Conservation (phyloP, 164 flowering plant genomes). For the Sextonia rubra region DNA sequence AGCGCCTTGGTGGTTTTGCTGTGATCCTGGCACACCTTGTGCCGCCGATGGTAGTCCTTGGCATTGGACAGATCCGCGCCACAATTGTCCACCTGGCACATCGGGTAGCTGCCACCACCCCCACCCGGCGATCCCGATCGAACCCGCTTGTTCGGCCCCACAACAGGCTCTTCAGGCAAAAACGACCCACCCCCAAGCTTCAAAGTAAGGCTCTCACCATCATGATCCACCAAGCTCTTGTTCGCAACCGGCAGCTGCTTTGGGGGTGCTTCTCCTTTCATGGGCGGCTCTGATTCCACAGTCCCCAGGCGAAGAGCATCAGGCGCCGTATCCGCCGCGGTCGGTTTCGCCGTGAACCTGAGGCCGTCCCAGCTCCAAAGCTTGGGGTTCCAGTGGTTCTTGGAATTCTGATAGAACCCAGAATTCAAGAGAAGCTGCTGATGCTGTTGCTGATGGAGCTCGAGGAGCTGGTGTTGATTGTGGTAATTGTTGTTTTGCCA, state of each 20-base stretch:
- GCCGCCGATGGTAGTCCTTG: slow-evolving; percentile 87
- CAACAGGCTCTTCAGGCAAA: slow-evolving; percentile 24
- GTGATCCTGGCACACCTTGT: slow-evolving; percentile 82
- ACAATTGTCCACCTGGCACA: slow-evolving; percentile 89
- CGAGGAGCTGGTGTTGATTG: slow-evolving; percentile 26
- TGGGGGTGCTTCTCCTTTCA: slow-evolving; percentile 10
- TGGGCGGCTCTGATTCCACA: slow-evolving; percentile 16
- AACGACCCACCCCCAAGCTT: slow-evolving; percentile 52
- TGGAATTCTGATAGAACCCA: slow-evolving; percentile 15
- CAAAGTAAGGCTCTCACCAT: slow-evolving; percentile 40
- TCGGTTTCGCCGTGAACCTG: slow-evolving; percentile 51
- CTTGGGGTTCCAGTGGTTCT: slow-evolving; percentile 57
- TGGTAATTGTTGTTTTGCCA: slow-evolving; percentile 27
- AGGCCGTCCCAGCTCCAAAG: slow-evolving; percentile 75
- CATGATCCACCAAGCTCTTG: slow-evolving; percentile 16
- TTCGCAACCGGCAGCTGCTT: slow-evolving; percentile 12
- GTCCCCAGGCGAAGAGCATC: slow-evolving; percentile 25
- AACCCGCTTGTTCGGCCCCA: slow-evolving; percentile 55
- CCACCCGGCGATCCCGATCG: slow-evolving; percentile 72
- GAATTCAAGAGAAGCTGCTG: slow-evolving; percentile 21
- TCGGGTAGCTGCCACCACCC: slow-evolving; percentile 36
- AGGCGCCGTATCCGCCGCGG: slow-evolving; percentile 9
- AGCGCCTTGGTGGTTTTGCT: slow-evolving; percentile 75
- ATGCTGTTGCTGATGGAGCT: slow-evolving; percentile 18
- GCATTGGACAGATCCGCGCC: slow-evolving; percentile 65